These are phyloP conservation scores for Magnolia sinica DNA, from an alignment of 164 flowering plant genomes.

Conservation along the genomic window DNA sequence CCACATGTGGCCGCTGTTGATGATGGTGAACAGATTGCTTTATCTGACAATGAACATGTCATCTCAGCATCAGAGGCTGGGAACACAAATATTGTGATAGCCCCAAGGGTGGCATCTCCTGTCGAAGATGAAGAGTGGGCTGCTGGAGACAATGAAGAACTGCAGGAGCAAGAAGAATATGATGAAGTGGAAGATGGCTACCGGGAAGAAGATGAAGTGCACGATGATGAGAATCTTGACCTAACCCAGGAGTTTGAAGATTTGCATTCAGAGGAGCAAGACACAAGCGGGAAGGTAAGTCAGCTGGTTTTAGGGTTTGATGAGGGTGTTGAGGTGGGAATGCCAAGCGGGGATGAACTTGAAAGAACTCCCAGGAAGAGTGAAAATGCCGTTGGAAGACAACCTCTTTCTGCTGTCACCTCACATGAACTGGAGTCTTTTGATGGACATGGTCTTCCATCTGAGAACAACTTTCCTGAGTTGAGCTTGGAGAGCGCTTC, in stretches of 20 bases:
- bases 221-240: conserved; percentile 53
- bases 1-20: conserved; percentile 32
- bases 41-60: conserved; percentile 35
- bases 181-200: conserved; percentile 83
- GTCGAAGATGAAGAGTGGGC: conserved; percentile 87
- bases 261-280: conserved; percentile 54
- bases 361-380: conserved; percentile 40
- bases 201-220: conserved; percentile 81
- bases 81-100: conserved; percentile 20
- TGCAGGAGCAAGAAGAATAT: conserved; percentile 90
- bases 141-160: conserved; percentile 43
- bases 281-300: conserved; percentile 33
- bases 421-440: conserved; percentile 26
- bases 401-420: conserved; percentile 31
- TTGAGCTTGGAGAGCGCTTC: conserved; percentile 28
- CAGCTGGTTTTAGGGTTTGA: conserved; percentile 71
- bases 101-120: conserved; percentile 34
- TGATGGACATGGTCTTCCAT: conserved; percentile 26
- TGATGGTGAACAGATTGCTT: conserved; percentile 30
- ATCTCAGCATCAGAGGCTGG: conserved; percentile 25
- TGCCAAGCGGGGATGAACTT: conserved; percentile 56
- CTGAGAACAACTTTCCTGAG: conserved; percentile 25
- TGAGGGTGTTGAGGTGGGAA: conserved; percentile 71
- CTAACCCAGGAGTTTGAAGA: conserved; percentile 54
- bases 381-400: conserved; percentile 29